Conservation (phyloP, 179 eudicot species). For the Gypsophila paniculata region DNA sequence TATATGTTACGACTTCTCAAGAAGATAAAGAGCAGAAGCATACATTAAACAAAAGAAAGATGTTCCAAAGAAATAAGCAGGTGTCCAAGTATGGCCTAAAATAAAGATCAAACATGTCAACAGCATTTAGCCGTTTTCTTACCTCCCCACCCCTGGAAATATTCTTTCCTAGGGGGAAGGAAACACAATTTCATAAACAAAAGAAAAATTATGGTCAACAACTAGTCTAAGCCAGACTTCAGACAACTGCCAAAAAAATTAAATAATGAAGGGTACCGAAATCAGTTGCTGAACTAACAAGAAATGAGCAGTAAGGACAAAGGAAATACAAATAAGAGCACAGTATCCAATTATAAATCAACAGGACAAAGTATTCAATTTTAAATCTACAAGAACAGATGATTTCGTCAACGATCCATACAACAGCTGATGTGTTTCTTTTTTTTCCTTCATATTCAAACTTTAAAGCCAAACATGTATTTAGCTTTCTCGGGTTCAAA, state of each 20-base stretch:
- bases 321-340: neutral
- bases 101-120: neutral
- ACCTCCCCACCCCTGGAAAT: too few species aligned
- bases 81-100: neutral
- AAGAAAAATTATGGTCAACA: neutral
- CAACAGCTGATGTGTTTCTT: neutral
- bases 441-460: neutral
- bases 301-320: neutral
- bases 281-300: neutral
- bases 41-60: neutral
- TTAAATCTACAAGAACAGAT: neutral
- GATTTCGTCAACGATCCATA: neutral
- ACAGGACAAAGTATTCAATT: too few species aligned
- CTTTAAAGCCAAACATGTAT: neutral
- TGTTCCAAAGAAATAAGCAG: neutral
- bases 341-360: neutral
- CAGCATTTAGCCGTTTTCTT: neutral
- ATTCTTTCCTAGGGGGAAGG: neutral
- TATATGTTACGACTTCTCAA: constrained; percentile 9
- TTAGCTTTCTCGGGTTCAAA: neutral
- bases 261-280: neutral
- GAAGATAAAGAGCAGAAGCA: constrained; percentile 6
- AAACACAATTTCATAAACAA: neutral
- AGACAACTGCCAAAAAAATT: neutral
- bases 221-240: neutral